A percentile compares a stretch with the other conserved stretches of the same genome.
Evolutionary conservation across 257 asterid species (phyloP).

Genomic region (Haberlea rhodopensis): DNA sequence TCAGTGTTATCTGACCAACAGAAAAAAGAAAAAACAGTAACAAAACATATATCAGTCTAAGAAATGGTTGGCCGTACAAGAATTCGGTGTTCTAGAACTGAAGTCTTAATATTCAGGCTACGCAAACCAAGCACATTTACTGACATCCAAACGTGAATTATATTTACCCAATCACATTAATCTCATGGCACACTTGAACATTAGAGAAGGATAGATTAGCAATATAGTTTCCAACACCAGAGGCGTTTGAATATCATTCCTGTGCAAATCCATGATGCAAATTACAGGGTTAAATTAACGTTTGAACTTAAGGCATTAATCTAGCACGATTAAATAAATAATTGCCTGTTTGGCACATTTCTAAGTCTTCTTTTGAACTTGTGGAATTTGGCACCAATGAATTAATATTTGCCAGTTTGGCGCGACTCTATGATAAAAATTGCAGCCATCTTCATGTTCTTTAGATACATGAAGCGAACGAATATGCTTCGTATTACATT

Average conservation of each 20-base stretch:
- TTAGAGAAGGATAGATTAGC: neutral
- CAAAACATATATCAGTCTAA: slow-evolving; percentile 6
- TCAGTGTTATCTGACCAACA: slow-evolving; percentile 45
- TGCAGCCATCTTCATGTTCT: neutral
- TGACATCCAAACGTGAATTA: neutral
- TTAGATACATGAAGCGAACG: neutral
- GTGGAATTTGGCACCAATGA: too few species aligned
- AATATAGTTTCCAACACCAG: neutral
- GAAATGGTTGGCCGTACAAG: slow-evolving; percentile 10
- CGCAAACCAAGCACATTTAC: neutral
- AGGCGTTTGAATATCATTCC: neutral
- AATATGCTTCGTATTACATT: neutral
- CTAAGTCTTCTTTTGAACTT: neutral
- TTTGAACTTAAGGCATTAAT: neutral
- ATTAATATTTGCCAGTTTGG: neutral
- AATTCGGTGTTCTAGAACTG: neutral
- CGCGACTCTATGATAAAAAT: neutral
- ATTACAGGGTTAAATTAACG: neutral
- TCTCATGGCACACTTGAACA: neutral
- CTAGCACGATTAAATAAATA: neutral
- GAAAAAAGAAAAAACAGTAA: slow-evolving; percentile 12
- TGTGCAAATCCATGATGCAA: neutral
- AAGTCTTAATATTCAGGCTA: neutral
- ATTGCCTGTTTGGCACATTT: neutral
- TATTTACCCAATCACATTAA: neutral